A percentile compares a stretch with the other conserved stretches of the same genome.
Evolutionary conservation across 2,329 filamentous ascomycete genomes (phyloP).

Genomic region (Verticillium nubilum): DNA sequence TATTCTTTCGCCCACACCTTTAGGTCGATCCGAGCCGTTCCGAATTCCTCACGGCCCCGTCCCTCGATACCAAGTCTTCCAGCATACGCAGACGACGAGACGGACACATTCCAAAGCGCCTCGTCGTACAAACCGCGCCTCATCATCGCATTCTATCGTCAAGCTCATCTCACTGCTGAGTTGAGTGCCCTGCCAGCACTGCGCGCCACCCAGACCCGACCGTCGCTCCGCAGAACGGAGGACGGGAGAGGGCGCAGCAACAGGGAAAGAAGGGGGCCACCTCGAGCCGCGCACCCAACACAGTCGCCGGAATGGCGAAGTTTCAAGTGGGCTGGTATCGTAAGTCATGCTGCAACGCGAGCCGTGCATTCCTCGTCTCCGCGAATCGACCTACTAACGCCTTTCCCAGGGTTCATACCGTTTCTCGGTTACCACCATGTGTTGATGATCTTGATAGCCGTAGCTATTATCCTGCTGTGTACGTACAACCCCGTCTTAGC

Average conservation of each 20-base stretch:
- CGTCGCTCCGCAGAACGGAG: conserved; percentile 14
- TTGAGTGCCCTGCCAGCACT: background rate
- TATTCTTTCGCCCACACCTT: background rate
- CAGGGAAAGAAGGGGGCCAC: conserved; percentile 4
- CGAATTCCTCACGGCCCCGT: conserved; percentile 13
- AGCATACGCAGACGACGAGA: background rate
- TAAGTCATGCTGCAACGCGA: conserved; percentile 24
- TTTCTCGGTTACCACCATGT: conserved; percentile 77
- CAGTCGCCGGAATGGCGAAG: conserved; percentile 20
- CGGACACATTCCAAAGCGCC: background rate
- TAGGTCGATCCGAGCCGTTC: conserved; percentile 7
- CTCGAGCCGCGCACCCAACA: conserved; percentile 3
- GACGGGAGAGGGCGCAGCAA: conserved; percentile 11
- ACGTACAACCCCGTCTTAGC: conserved; percentile 33
- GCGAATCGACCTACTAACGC: conserved; percentile 1
- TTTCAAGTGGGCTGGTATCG: conserved; percentile 46
- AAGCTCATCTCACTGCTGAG: background rate
- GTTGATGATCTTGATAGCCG: conserved; percentile 92
- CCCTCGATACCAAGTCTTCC: background rate
- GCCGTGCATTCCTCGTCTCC: background rate
- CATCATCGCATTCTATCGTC: background rate
- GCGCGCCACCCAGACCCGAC: conserved; percentile 7
- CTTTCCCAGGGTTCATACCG: conserved; percentile 52
- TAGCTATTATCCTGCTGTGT: conserved; percentile 94
- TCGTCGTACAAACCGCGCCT: background rate